Evolutionary conservation across 768 basidiomycete genomes (phyloP).

Genomic region (Suillus fuscotomentosus): DNA sequence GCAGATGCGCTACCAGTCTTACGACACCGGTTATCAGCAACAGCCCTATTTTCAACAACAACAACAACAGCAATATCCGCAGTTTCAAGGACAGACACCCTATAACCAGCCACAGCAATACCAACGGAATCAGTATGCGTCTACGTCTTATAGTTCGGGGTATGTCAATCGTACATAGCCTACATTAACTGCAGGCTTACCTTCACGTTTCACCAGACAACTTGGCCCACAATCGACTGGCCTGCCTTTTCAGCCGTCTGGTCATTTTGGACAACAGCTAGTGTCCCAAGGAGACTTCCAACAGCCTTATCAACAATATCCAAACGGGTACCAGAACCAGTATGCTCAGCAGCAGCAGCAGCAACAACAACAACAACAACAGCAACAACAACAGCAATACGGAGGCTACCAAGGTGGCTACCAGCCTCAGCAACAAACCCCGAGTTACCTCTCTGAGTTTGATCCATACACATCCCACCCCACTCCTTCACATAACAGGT

Average conservation of each 20-base stretch:
- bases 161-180: constrained; percentile 16
- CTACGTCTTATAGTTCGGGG: constrained; percentile 24
- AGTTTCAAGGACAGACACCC: constrained; percentile 11
- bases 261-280: constrained; percentile 58
- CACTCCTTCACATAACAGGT: constrained; percentile 11
- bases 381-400: constrained; percentile 19
- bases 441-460: constrained; percentile 36
- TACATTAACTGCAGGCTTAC: background rate
- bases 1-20: constrained; percentile 20
- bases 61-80: constrained; percentile 18
- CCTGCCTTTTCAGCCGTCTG: constrained; percentile 46
- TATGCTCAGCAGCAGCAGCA: constrained; percentile 14
- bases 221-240: constrained; percentile 32
- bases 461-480: constrained; percentile 36
- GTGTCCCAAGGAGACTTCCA: constrained; percentile 22
- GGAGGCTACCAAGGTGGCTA: constrained; percentile 28
- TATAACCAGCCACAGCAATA: constrained; percentile 18
- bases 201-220: constrained; percentile 18
- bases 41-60: constrained; percentile 34
- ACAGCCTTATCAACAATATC: constrained; percentile 20
- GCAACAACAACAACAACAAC: constrained; percentile 9
- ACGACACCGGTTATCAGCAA: constrained; percentile 30
- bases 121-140: constrained; percentile 22
- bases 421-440: constrained; percentile 17
- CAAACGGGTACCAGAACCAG: constrained; percentile 22